Conservation (phyloP, 371 early-diverging fungal genomes). For the Mucor sp. region DNA sequence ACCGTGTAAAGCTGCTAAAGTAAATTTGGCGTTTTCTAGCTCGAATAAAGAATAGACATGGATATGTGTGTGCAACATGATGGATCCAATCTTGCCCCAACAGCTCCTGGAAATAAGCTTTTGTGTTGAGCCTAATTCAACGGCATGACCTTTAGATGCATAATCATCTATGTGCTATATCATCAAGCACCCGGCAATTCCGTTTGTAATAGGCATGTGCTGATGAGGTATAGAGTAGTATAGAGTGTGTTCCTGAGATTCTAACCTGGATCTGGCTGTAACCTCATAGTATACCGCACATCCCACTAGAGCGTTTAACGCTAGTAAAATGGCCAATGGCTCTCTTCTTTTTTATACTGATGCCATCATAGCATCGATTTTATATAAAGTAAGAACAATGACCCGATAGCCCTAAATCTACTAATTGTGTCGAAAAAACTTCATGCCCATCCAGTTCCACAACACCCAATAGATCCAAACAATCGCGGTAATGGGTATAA, state of each 20-base stretch:
- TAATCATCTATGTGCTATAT: neutral
- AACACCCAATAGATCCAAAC: conserved; percentile 79
- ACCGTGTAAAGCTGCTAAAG: neutral
- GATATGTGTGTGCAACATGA: neutral
- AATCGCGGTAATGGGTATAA: conserved; percentile 82
- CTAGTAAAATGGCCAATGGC: no score
- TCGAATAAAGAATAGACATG: neutral
- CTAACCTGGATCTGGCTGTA: no score
- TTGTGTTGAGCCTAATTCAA: neutral
- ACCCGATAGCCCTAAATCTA: neutral
- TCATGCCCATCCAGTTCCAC: conserved; percentile 96
- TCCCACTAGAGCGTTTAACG: no score
- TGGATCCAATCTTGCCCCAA: neutral
- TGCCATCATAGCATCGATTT: no score
- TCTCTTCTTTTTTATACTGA: no score
- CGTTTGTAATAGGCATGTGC: neutral
- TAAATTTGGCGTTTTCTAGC: neutral
- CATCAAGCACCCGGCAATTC: neutral
- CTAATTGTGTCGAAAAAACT: conserved; percentile 88
- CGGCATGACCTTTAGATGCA: neutral
- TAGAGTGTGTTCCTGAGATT: no score
- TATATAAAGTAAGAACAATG: neutral
- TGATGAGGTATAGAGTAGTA: neutral
- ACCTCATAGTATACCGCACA: no score
- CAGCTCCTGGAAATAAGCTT: neutral